These are phyloP conservation scores for Aurinia saxatilis DNA, from an alignment of 345 rosid species.

Conservation along the genomic window DNA sequence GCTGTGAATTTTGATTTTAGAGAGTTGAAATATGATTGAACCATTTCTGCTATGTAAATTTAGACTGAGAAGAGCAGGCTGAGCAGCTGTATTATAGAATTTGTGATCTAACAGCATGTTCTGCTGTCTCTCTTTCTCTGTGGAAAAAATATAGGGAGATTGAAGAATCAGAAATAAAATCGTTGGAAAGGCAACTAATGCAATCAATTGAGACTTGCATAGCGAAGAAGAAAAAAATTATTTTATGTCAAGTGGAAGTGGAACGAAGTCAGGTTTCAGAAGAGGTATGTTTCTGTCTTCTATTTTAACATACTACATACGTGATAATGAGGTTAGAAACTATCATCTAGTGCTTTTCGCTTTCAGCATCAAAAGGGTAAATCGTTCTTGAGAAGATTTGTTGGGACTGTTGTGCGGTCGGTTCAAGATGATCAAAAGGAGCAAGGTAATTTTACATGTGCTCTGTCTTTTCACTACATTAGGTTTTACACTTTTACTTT, in stretches of 20 bases:
- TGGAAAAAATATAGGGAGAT: slow-evolving; percentile 60
- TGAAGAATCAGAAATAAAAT: slow-evolving; percentile 82
- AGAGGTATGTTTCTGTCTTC: slow-evolving; percentile 46
- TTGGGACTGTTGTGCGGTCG: slow-evolving; percentile 84
- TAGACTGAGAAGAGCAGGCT: slow-evolving; percentile 1
- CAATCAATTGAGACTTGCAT: slow-evolving; percentile 91
- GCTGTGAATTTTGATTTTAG: neutral
- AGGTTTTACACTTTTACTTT: neutral
- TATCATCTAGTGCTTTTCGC: slow-evolving; percentile 13
- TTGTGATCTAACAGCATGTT: neutral
- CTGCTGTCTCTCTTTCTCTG: slow-evolving; percentile 4
- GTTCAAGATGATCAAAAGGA: slow-evolving; percentile 97
- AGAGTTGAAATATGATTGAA: neutral
- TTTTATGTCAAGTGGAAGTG: slow-evolving; percentile 83
- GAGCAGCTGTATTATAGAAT: neutral
- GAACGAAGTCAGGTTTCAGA: slow-evolving; percentile 81
- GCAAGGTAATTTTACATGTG: slow-evolving; percentile 46
- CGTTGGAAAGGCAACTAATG: slow-evolving; percentile 87
- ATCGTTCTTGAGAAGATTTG: slow-evolving; percentile 81
- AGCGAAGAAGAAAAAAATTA: slow-evolving; percentile 83
- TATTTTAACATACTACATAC: no score
- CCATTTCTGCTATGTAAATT: slow-evolving; percentile 4
- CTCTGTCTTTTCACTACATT: neutral
- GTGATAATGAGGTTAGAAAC: slow-evolving; percentile 2
- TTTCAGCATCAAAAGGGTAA: slow-evolving; percentile 64